Conservation (phyloP, 1,139 yeast species). For the Sugiyamaella xylanicola region DNA sequence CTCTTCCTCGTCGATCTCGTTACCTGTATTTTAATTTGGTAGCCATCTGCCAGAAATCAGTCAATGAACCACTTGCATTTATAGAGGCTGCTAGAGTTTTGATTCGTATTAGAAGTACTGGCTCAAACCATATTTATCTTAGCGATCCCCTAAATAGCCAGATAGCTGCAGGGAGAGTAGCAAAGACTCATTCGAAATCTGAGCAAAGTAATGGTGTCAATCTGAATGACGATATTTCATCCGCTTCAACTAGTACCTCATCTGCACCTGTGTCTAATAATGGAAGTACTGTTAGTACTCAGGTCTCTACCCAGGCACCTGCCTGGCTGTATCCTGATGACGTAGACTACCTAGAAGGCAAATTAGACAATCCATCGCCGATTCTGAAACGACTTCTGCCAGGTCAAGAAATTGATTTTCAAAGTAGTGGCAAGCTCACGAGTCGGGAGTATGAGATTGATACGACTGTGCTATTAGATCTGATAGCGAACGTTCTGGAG, state of each 20-base stretch:
- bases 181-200: constrained; percentile 48
- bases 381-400: constrained; percentile 31
- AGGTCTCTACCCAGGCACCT: constrained; percentile 8
- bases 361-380: constrained; percentile 39
- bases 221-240: neutral
- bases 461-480: constrained; percentile 54
- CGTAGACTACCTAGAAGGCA: constrained; percentile 49
- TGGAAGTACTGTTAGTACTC: too few relatives aligned
- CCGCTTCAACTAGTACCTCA: constrained; percentile 4
- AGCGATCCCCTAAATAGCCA: constrained; percentile 64
- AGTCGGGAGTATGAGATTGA: constrained; percentile 44
- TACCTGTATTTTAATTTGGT: constrained; percentile 36
- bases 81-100: constrained; percentile 57
- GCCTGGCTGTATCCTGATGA: constrained; percentile 68
- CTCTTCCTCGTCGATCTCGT: constrained; percentile 40
- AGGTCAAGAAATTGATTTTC: constrained; percentile 24
- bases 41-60: constrained; percentile 29
- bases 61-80: constrained; percentile 40
- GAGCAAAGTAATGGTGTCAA: constrained; percentile 9
- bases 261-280: too few relatives aligned
- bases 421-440: constrained; percentile 14
- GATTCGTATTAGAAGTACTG: constrained; percentile 57
- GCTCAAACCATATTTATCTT: constrained; percentile 51
- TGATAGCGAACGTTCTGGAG: constrained; percentile 54
- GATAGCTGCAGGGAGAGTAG: constrained; percentile 10